Evolutionary conservation across 2,329 filamentous ascomycete species (phyloP), one percentile per base, ranked within the genome.

Genomic region (Volutella citrinella): DNA sequence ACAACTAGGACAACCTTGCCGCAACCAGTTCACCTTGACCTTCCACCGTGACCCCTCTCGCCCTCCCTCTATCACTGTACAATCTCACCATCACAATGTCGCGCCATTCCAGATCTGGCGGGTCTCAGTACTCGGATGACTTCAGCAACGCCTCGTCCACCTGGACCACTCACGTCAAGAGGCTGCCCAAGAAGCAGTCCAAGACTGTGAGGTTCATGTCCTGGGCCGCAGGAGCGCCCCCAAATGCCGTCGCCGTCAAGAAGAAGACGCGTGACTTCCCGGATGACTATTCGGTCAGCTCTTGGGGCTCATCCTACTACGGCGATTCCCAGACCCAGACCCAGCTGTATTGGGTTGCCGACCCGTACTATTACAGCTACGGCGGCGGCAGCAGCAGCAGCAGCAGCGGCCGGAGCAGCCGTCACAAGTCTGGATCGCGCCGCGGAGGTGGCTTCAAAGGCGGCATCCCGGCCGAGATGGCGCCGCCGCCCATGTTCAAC

Each of bases 201-300:
- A 34, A 34, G 31, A 31, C 46, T 17, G 40, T 57, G 3, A 36
- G 49, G 3, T 56, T 57, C 34, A 34, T 57, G 25, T 52, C 44
- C 7, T 57, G 49, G 51, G 51, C 47, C 13, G 50, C 51, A 8
- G 54, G 54, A 14, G 46, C 45, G 13, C 54, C 54, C 4, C 36
- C 40, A 4, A 40, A 45, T 19, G 48, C 51, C 5, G 49, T 44
- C 6, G 45, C 36, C 3, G 36, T 54, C 25, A 55, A 49, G 44
- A 57, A 54, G 43, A 56, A 45, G 35, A 50, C 46, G 4, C 42
- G 53, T 19, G 52, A 57, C 14, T 27, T 32, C 16, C 32, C 42
- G 4, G 54, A 56, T 22, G 47, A 53, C 36, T 42, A 34, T 4
- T 55, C 52, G 7, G 32, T 27, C 23, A 30, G 36, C n/a, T 54